Percentiles rank a stretch among this genome's conserved stretches.
Conservation (phyloP, 108 stramenopile species). For the Cylindrotheca closterium region DNA sequence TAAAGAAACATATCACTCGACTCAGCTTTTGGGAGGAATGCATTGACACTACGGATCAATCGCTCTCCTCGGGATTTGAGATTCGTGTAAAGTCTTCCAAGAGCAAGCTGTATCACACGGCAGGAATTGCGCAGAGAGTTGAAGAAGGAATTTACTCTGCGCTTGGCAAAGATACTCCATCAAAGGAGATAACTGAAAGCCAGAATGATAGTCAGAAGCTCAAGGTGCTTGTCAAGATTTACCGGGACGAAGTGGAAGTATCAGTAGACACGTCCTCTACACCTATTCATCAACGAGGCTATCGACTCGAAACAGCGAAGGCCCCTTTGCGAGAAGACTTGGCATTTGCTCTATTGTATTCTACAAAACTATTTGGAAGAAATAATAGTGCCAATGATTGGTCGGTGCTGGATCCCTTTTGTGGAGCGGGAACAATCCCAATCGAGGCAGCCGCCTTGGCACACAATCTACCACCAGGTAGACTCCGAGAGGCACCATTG, state of each 20-base stretch:
- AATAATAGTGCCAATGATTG: too few relatives aligned
- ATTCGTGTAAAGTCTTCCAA: conserved; percentile 61
- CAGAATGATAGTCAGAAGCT: conserved; percentile 18
- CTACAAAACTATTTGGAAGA: conserved; percentile 24
- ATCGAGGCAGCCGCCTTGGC: conserved; percentile 73
- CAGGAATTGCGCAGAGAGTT: conserved; percentile 62
- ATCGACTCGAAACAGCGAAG: conserved; percentile 60
- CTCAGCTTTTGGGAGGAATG: conserved; percentile 49
- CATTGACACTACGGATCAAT: not conserved
- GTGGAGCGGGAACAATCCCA: conserved; percentile 80
- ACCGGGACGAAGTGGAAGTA: conserved; percentile 58
- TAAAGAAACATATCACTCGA: conserved; percentile 57
- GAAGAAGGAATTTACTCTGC: conserved; percentile 36
- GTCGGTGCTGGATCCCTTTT: conserved; percentile 68
- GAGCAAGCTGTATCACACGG: conserved; percentile 68
- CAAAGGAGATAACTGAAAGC: not conserved
- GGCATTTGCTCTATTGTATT: conserved; percentile 61
- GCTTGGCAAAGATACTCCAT: conserved; percentile 26
- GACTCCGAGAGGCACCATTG: conserved; percentile 55
- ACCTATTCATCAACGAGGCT: conserved; percentile 73
- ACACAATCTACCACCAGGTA: conserved; percentile 60
- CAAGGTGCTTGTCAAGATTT: conserved; percentile 43
- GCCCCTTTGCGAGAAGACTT: conserved; percentile 84
- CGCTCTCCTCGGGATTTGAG: conserved; percentile 15
- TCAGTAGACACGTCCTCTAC: conserved; percentile 53